These are phyloP conservation scores for Akanthomyces dipterigenus DNA, from an alignment of 2,329 filamentous ascomycete genomes.

Conservation along the genomic window DNA sequence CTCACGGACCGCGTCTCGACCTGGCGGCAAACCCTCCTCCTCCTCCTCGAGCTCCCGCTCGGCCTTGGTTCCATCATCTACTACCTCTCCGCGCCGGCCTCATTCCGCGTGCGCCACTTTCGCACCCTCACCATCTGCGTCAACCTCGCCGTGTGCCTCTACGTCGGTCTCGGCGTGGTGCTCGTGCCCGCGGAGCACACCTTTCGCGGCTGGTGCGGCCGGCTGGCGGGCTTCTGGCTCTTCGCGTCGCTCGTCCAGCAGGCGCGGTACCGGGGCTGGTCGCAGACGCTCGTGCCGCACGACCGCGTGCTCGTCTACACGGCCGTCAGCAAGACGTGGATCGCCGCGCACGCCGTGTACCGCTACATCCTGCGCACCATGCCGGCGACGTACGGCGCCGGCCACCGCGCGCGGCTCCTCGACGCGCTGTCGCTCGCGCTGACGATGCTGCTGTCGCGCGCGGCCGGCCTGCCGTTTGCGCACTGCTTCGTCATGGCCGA, in stretches of 20 bases:
- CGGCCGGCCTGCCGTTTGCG: slow-evolving; percentile 5
- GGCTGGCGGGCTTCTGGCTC: slow-evolving; percentile 1
- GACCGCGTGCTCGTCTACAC: slow-evolving; percentile 12
- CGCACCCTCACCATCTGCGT: slow-evolving; percentile 8
- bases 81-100: neutral
- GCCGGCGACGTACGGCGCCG: slow-evolving; percentile 4
- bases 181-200: slow-evolving; percentile 9
- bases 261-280: neutral
- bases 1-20: slow-evolving; percentile 8
- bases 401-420: slow-evolving; percentile 6
- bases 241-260: slow-evolving; percentile 10
- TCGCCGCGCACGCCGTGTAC: slow-evolving; percentile 12
- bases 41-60: slow-evolving; percentile 7
- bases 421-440: slow-evolving; percentile 10
- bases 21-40: neutral
- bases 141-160: slow-evolving; percentile 9
- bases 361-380: slow-evolving; percentile 10
- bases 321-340: slow-evolving; percentile 6
- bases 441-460: slow-evolving; percentile 1
- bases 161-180: slow-evolving; percentile 6
- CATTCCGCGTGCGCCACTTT: neutral
- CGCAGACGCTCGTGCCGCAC: neutral
- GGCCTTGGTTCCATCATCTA: slow-evolving; percentile 8
- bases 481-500: slow-evolving; percentile 14
- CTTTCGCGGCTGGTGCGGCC: slow-evolving; percentile 8